These are phyloP conservation scores for Lathyrus oleraceus DNA, from an alignment of 306 rosid genomes.

Conservation along the genomic window DNA sequence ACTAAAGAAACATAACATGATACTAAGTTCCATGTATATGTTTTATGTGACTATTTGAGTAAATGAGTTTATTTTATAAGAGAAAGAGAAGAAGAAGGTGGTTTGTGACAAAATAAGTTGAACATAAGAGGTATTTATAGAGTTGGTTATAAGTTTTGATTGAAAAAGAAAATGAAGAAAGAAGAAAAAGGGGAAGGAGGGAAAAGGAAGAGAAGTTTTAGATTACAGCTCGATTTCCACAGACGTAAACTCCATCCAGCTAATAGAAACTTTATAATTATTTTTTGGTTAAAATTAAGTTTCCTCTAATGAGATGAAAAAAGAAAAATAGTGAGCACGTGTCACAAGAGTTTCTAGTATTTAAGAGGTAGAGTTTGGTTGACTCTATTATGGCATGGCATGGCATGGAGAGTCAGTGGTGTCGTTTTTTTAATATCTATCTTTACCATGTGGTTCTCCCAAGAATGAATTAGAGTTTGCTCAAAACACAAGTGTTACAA, in stretches of 20 bases:
- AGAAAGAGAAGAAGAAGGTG: conserved; percentile 7
- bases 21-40: conserved; percentile 40
- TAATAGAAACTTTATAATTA: conserved; percentile 36
- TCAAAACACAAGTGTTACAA: too few species aligned
- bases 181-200: conserved; percentile 38
- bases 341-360: conserved; percentile 37
- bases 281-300: conserved; percentile 22
- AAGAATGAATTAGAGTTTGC: too few species aligned
- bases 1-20: conserved; percentile 30
- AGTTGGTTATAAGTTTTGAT: conserved; percentile 7
- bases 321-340: conserved; percentile 40
- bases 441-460: too few species aligned
- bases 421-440: background rate
- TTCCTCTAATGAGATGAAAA: background rate
- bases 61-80: conserved; percentile 6
- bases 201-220: conserved; percentile 38
- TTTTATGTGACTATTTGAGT: background rate
- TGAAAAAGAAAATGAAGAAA: conserved; percentile 18
- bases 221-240: conserved; percentile 66
- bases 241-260: conserved; percentile 79
- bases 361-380: conserved; percentile 21
- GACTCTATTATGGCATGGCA: conserved; percentile 36
- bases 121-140: conserved; percentile 47
- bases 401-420: background rate
- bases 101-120: conserved; percentile 36